Percentiles rank a stretch among this genome's conserved stretches.
Conservation (phyloP, 2,329 filamentous ascomycete species). For the Alternaria novae-zelandiae region DNA sequence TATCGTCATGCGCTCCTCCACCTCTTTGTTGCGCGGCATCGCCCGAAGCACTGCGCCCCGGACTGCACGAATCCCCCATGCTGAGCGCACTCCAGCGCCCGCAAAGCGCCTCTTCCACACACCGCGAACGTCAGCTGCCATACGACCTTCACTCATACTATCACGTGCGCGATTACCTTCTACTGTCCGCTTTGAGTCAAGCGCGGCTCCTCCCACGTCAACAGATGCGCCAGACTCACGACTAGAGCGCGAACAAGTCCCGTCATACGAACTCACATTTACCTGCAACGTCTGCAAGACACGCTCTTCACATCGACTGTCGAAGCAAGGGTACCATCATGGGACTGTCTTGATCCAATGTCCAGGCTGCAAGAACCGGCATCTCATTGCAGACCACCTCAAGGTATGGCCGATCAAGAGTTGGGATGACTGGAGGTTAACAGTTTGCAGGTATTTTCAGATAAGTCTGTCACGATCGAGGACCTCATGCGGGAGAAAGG, state of each 20-base stretch:
- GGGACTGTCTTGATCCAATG: slow-evolving; percentile 90
- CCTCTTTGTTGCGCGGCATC: slow-evolving; percentile 32
- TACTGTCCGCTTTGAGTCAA: slow-evolving; percentile 35
- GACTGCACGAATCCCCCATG: slow-evolving; percentile 13
- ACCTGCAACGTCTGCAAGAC: slow-evolving; percentile 86
- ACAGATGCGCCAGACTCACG: slow-evolving; percentile 43
- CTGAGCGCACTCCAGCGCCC: slow-evolving; percentile 32
- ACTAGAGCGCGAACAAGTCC: slow-evolving; percentile 53
- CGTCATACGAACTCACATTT: slow-evolving; percentile 86
- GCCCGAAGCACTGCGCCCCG: slow-evolving; percentile 26
- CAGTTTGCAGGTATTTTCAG: slow-evolving; percentile 69
- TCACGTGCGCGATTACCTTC: slow-evolving; percentile 14
- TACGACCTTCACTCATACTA: slow-evolving; percentile 23
- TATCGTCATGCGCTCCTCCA: slow-evolving; percentile 32
- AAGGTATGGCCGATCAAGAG: slow-evolving; percentile 51
- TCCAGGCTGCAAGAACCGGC: slow-evolving; percentile 82
- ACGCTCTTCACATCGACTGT: slow-evolving; percentile 83
- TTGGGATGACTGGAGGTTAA: slow-evolving; percentile 4
- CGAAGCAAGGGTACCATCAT: slow-evolving; percentile 93
- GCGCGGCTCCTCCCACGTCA: slow-evolving; percentile 30
- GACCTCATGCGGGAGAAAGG: slow-evolving; percentile 80
- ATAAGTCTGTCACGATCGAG: slow-evolving; percentile 73
- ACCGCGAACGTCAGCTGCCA: slow-evolving; percentile 34
- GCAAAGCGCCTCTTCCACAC: slow-evolving; percentile 34
- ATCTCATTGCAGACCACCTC: slow-evolving; percentile 91